Evolutionary conservation across 306 rosid species (phyloP).

Genomic region (Argentina anserina): DNA sequence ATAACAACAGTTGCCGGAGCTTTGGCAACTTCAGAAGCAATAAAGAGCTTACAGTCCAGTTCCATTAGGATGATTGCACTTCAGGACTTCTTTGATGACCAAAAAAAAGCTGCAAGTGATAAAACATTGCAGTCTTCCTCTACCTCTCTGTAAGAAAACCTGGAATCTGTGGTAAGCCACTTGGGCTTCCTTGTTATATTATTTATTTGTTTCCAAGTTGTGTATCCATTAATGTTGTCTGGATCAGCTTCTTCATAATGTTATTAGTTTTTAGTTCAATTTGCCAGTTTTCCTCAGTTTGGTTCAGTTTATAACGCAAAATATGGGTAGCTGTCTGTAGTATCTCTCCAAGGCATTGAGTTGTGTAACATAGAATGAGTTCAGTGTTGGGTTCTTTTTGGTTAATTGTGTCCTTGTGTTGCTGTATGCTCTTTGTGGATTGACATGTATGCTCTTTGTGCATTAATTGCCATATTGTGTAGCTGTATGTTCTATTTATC

Average conservation of each 20-base stretch:
- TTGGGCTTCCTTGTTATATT: slow-evolving; percentile 16
- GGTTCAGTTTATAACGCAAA: background rate
- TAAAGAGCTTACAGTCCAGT: slow-evolving; percentile 66
- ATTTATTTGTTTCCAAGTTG: background rate
- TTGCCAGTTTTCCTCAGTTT: background rate
- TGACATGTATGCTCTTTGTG: too few species aligned
- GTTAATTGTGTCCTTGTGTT: background rate
- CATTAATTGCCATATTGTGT: too few species aligned
- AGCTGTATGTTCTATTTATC: background rate
- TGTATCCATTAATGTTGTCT: slow-evolving; percentile 11
- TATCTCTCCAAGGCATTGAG: background rate
- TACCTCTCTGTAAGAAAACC: slow-evolving; percentile 25
- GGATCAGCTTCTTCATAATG: background rate
- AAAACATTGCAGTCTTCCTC: slow-evolving; percentile 40
- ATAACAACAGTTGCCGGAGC: slow-evolving; percentile 93
- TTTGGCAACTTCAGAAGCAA: slow-evolving; percentile 90
- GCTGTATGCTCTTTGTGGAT: background rate
- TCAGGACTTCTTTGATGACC: slow-evolving; percentile 64
- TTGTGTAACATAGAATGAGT: background rate
- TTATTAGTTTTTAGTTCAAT: background rate
- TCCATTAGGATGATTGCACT: slow-evolving; percentile 83
- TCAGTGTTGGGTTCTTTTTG: background rate
- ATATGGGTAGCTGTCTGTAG: background rate
- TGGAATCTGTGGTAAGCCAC: slow-evolving; percentile 34
- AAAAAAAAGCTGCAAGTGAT: slow-evolving; percentile 24